Evolutionary conservation across 306 rosid genomes (phyloP), one percentile per base, ranked within the genome.

Genomic region (Cicer yamashitae): DNA sequence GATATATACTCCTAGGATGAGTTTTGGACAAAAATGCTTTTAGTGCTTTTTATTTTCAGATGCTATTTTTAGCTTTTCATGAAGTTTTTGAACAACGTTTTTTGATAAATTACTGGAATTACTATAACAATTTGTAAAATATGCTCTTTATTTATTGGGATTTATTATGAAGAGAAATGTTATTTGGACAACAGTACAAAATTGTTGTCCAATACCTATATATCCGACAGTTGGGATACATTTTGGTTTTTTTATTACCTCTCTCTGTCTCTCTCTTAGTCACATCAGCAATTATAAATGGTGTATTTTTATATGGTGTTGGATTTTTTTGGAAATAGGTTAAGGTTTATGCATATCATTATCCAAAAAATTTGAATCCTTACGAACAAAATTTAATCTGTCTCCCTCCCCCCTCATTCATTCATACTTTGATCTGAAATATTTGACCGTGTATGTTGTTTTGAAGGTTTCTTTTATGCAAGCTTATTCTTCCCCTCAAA

Each of bases 381-480:
- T 13, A 10, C 17, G 1, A 48, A 12, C 13, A 43, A 40, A 3
- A 30, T 44, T 67, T 58, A 47, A 22, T n/a, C 45, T 15, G 58
- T 52, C 45, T 4, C 71, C 9, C 34, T 15, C 50, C 13, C 30
- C 18, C 6, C 50, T 8, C 37, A 8, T 48, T 59, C 15, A n/a
- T 79, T 51, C 20, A 20, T 20, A 10, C 37, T 30, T 38, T 74
- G 76, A 67, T 58, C 70, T 67, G 70, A 50, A 47, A 5, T 67
- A 15, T 67, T 74, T 34, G 44, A 52, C 22, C 38, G 22, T 45
- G 18, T 45, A 57, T 71, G 60, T 44, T 43, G 63, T 71, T 71
- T 76, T 60, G 45, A 40, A 45, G 54, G 25, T 46, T n/a, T 40
- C 14, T 62, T 67, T 77, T 76, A 53, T 40, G 47, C 67, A 3